Evolutionary conservation across 352 stramenopile genomes (phyloP), one percentile per base, ranked within the genome.

Genomic region (Stramenopiles sp.): DNA sequence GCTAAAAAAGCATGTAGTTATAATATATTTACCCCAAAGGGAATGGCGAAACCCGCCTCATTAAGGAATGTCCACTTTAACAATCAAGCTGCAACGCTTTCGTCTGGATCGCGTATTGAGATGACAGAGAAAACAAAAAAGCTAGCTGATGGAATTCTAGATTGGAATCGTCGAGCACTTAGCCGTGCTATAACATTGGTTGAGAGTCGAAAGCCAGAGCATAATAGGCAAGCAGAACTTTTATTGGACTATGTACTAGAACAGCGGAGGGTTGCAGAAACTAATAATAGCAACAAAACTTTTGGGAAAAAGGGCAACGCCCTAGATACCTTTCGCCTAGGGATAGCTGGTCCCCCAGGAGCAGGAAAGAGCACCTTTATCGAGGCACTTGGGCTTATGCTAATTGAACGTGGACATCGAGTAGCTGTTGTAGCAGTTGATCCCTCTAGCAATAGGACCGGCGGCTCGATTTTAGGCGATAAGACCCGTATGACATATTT

Each of bases 351-450:
- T 0, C 92, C 93, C 27, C 93, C 93, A 0, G 93, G 93, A n/a
- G 94, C 92, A n/a, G 96, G 96, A 81, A 99, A 99, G 83, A 96
- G 88, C 44, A 97, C 92, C 7, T 97, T 99, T 81, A 97, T 98
- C 83, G 96, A 99, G 86, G 89, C 88, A n/a, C 87, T 99, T 27
- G 94, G 94, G 0, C 88, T 90, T 75, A 88, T 93, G 76, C 87
- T 98, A 55, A 90, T 95, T 7, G 86, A 86, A 4, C 85, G 89
- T 32, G 86, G 87, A 29, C 90, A 92, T 83, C 25, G 67, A 80
- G 25, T 80, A 80, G 67, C 39, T 25, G n/a, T 67, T 80, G 67
- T 44, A 55, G 75, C 67, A 67, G 0, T 22, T 80, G 96, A 99
- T 89, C 96, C 95, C 55, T 97, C 93, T n/a, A 98, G 93, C 0